Percentiles rank a stretch among this genome's conserved stretches.
Evolutionary conservation across 495 filamentous ascomycete species (phyloP).

Genomic region (Penicillium nucicola): DNA sequence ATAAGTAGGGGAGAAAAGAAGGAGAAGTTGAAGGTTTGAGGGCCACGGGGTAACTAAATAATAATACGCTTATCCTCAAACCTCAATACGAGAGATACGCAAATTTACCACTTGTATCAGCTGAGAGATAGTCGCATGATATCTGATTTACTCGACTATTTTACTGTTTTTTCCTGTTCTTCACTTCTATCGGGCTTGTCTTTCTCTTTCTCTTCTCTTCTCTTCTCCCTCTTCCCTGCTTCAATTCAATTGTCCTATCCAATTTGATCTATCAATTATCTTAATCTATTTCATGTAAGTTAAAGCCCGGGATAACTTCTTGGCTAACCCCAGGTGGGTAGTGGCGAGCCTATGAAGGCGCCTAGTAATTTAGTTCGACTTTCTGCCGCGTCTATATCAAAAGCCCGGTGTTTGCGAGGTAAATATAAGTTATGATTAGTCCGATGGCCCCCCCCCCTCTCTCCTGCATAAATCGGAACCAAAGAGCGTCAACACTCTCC

Average conservation of each 20-base stretch:
- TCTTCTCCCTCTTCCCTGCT: too few species aligned
- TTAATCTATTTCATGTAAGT: too few species aligned
- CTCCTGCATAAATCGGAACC: conserved; percentile 9
- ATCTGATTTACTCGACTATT: too few species aligned
- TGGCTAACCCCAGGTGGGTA: conserved; percentile 4
- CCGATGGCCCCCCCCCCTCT: background rate
- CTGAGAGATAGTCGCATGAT: conserved; percentile 1
- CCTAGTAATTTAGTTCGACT: conserved; percentile 5
- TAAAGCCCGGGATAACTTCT: background rate
- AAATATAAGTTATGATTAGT: background rate
- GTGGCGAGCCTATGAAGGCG: conserved; percentile 9
- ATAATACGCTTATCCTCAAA: conserved; percentile 22
- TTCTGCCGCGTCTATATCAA: conserved; percentile 7
- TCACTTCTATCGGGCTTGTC: too few species aligned
- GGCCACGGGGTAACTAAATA: conserved; percentile 30
- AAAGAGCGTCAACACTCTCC: conserved; percentile 15
- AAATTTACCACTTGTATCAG: background rate
- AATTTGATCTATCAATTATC: too few species aligned
- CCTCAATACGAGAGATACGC: conserved; percentile 6
- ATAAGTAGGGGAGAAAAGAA: conserved; percentile 5
- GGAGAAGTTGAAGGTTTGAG: conserved; percentile 1
- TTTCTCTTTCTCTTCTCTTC: too few species aligned
- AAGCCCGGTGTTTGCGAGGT: background rate
- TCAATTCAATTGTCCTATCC: too few species aligned
- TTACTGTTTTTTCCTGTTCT: too few species aligned